phyloP scores from a whole-genome alignment of 495 filamentous ascomycete genomes.

The Lasiosphaeria ovina region DNA sequence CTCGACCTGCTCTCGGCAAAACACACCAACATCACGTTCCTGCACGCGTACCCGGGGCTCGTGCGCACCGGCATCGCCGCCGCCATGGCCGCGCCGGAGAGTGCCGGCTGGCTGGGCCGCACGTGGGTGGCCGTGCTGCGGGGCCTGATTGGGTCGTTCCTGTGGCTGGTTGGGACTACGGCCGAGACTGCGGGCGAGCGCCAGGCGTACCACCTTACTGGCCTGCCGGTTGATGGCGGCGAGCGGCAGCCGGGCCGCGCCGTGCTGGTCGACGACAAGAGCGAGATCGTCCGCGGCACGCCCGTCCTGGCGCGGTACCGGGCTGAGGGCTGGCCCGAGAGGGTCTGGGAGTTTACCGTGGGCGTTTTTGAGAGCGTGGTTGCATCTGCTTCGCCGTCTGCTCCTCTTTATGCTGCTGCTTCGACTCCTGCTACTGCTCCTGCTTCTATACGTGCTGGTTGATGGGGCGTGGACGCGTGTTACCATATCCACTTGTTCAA shows the following conservation, averaged over 20 bases:
- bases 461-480: too few relatives aligned
- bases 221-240: slow-evolving; percentile 3
- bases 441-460: too few relatives aligned
- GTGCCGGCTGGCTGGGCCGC: background rate
- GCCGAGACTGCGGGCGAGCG: slow-evolving; percentile 22
- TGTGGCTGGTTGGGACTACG: slow-evolving; percentile 10
- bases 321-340: slow-evolving; percentile 19
- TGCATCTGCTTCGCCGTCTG: too few relatives aligned
- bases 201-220: slow-evolving; percentile 15
- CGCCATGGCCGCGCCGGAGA: background rate
- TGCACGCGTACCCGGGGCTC: slow-evolving; percentile 19
- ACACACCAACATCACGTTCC: slow-evolving; percentile 14
- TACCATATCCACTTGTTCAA: too few relatives aligned
- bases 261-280: slow-evolving; percentile 1
- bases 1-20: slow-evolving; percentile 16
- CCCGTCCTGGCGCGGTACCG: slow-evolving; percentile 2
- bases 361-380: slow-evolving; percentile 9
- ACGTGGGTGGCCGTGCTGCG: slow-evolving; percentile 3
- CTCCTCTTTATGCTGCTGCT: too few relatives aligned
- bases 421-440: too few relatives aligned
- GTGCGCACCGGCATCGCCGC: slow-evolving; percentile 14
- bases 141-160: background rate
- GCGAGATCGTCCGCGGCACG: slow-evolving; percentile 4
- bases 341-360: slow-evolving; percentile 16
- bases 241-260: background rate